A percentile compares a stretch with the other conserved stretches of the same genome.
phyloP scores from a whole-genome alignment of 805 yeast species.

The Blastobotrys attinorum region DNA sequence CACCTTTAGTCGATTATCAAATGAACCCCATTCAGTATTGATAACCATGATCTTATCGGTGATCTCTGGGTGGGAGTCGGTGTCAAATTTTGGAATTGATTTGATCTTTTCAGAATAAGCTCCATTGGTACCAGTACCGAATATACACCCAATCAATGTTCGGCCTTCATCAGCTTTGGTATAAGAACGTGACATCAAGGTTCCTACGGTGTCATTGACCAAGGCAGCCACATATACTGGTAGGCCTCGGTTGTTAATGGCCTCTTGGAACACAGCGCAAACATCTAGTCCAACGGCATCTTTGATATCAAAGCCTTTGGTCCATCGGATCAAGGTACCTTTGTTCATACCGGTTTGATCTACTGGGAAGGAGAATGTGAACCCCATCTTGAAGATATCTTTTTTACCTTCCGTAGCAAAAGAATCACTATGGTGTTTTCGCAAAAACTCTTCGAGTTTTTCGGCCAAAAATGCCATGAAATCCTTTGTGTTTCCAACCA shows the following conservation, averaged over 20 bases:
- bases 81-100: constrained; percentile 66
- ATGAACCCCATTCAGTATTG: constrained; percentile 98
- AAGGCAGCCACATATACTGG: constrained; percentile 70
- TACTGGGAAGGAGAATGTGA: constrained; percentile 92
- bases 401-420: constrained; percentile 17
- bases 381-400: constrained; percentile 62
- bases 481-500: constrained; percentile 56
- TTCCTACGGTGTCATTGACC: constrained; percentile 95
- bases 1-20: constrained; percentile 70
- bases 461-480: constrained; percentile 70
- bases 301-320: constrained; percentile 83
- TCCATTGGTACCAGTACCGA: constrained; percentile 98
- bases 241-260: constrained; percentile 49
- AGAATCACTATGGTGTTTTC: constrained; percentile 52
- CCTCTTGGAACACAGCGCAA: constrained; percentile 60
- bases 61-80: constrained; percentile 24
- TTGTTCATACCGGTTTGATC: constrained; percentile 71
- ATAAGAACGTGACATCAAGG: constrained; percentile 82
- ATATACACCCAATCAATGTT: constrained; percentile 81
- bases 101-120: constrained; percentile 78
- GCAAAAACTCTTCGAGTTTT: constrained; percentile 57
- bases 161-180: constrained; percentile 54
- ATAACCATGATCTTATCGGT: constrained; percentile 57
- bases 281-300: constrained; percentile 85
- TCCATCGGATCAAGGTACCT: constrained; percentile 89